Conservation (phyloP, 75 land plant genomes). For the Sequoiadendron giganteum region DNA sequence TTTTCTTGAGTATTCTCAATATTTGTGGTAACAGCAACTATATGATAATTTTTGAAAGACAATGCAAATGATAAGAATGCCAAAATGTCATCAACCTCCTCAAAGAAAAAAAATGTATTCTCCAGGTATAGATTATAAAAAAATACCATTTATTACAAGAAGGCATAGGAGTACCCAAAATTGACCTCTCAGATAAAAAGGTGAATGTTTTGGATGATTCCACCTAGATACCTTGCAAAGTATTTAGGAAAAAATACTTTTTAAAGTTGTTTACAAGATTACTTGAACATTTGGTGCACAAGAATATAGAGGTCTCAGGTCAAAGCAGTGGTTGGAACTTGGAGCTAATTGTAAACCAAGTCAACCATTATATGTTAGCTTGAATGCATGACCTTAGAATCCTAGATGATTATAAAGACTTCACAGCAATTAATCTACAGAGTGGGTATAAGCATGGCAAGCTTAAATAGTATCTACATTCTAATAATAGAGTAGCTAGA, state of each 20-base stretch:
- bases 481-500: background rate
- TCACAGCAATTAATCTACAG: background rate
- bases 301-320: background rate
- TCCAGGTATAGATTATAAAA: background rate
- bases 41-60: background rate
- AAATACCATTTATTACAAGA: background rate
- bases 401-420: background rate
- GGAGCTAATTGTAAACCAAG: background rate
- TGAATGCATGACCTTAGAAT: background rate
- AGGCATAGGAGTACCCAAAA: background rate
- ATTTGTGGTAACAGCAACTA: background rate
- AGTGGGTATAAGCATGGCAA: background rate
- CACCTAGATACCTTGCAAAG: background rate
- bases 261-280: background rate
- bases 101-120: background rate
- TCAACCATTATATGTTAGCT: background rate
- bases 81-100: background rate
- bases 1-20: background rate
- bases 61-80: background rate
- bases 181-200: background rate
- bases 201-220: background rate
- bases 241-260: background rate
- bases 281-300: background rate
- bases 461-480: background rate
- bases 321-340: background rate